A percentile compares a stretch with the other conserved stretches of the same genome.
These are phyloP conservation scores for Pythium rishiriense DNA, from an alignment of 352 stramenopile species.

Conservation along the genomic window DNA sequence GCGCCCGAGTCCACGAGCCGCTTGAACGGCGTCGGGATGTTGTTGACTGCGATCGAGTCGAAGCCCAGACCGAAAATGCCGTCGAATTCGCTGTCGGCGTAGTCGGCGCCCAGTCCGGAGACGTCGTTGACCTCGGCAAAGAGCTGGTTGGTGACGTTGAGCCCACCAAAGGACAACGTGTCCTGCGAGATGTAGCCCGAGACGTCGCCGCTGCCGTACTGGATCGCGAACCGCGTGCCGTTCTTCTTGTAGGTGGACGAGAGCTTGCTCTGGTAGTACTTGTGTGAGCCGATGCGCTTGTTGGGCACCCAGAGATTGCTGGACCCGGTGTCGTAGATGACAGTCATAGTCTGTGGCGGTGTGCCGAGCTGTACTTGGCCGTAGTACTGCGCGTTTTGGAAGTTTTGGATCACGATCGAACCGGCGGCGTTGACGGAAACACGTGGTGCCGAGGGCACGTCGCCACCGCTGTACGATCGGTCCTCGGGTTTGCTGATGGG, in stretches of 20 bases:
- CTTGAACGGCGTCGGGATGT: constrained; percentile 92
- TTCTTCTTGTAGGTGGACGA: constrained; percentile 89
- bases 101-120: constrained; percentile 92
- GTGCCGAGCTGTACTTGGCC: constrained; percentile 89
- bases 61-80: constrained; percentile 97
- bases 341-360: constrained; percentile 88
- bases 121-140: constrained; percentile 97
- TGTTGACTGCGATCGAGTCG: constrained; percentile 90
- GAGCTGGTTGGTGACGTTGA: constrained; percentile 77
- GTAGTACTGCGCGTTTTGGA: constrained; percentile 95
- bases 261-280: constrained; percentile 84
- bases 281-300: constrained; percentile 57
- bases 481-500: too few species aligned
- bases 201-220: constrained; percentile 94
- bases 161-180: constrained; percentile 55
- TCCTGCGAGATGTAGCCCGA: constrained; percentile 92
- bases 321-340: constrained; percentile 97
- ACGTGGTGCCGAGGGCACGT: constrained; percentile 24
- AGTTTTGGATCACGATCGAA: constrained; percentile 35
- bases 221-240: constrained; percentile 93
- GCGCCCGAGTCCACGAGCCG: constrained; percentile 87
- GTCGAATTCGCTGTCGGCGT: constrained; percentile 96
- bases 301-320: constrained; percentile 97
- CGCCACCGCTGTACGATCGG: too few species aligned
- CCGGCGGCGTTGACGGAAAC: background rate